Evolutionary conservation across 306 rosid genomes (phyloP), one percentile per base, ranked within the genome.

Genomic region (Geum urbanum): DNA sequence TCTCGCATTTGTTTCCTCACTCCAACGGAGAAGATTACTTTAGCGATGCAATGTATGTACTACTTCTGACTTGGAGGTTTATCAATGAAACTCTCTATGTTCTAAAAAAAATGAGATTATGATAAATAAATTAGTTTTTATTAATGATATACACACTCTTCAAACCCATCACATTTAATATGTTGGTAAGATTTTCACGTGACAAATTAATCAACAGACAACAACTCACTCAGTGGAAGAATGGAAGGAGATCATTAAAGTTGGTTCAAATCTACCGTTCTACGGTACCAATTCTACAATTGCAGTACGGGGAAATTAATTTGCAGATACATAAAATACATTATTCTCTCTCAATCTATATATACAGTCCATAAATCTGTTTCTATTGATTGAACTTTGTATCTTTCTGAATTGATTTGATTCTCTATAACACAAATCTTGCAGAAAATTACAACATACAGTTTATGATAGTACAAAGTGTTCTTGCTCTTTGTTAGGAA

Each of bases 391-490:
- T 53, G 63, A 53, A 69, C 4, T 53, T 53, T 69, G 56, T 40
- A 51, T 68, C 14, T 52, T 18, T 52, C 45, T 11, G 52, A 55
- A 41, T 40, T 70, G 20, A 41, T 19, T 54, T 14, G 53, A 7
- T 22, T 57, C 74, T 43, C 54, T 70, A 56, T 55, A 44, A 40
- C 24, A 70, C 74, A 70, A 55, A 24, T 70, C 13, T 44, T 70
- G 39, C 44, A 70, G 47, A 40, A 22, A 55, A 39, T 43, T 43
- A 69, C 73, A 53, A 53, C 63, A 22, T 40, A 35, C 10, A 32
- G 9, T 5, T 32, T 43, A 68, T n/a, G 49, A 46, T 7, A 24
- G 43, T 66, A 66, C 24, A 27, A 9, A 67, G n/a, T 24, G 71
- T 27, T 32, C 58, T 15, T 67, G 47, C 10, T 67, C 47, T 67